Evolutionary conservation across 164 flowering plant species (phyloP), one percentile per base, ranked within the genome.

Genomic region (Kingdonia uniflora): DNA sequence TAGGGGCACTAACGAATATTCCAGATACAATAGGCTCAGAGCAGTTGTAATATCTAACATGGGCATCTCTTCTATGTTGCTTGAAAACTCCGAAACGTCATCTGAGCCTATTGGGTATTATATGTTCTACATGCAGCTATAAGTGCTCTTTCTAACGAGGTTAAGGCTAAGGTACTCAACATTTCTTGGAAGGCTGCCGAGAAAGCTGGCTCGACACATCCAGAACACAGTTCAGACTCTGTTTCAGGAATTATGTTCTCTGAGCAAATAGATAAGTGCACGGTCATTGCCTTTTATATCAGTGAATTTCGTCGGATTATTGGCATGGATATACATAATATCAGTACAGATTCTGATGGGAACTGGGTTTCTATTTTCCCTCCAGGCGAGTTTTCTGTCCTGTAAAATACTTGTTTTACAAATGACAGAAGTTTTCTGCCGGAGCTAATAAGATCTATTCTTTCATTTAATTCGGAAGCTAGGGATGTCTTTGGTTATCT

Each of bases 401-500:
- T 79, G 79, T 56, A 82, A 71, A 71, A 75, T 50, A 52, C 65
- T 88, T 68, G 65, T 81, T 54, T 71, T 49, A 42, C 72, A 85
- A 71, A 70, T 87, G 85, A 69, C 67, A 58, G 94, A 81, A 65
- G 69, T 49, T 62, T 78, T 66, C 72, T 92, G 29, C 87, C 88
- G n/a, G 82, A 80, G 65, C 46, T 84, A 16, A 67, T 84, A 50
- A 75, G 66, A 57, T 76, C 78, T 45, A 70, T 79, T 58, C 55
- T 88, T 66, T 82, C 94, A 29, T 75, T 58, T 52, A 77, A 81
- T 50, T 78, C 94, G 43, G 95, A 80, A 59, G 80, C 80, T 15
- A 84, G 80, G 94, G 96, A 92, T 73, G 80, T 82, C 42, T 85
- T 85, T 74, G 95, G 86, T 56, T 76, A 81, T 19, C 72, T 88